phyloP scores from a whole-genome alignment of 176 grass and related monocot species.

The Thinopyrum elongatum region DNA sequence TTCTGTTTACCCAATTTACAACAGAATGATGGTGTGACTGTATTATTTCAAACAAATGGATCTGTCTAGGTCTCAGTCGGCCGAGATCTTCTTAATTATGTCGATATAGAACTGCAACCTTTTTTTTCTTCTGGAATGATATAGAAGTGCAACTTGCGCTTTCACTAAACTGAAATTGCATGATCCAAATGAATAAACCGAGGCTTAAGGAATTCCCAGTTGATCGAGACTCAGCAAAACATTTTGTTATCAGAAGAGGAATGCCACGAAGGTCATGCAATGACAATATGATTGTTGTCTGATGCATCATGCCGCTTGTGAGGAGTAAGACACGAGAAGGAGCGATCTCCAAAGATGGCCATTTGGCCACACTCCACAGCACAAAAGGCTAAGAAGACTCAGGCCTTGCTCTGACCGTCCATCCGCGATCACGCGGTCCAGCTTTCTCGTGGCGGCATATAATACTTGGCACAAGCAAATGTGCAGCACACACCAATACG shows the following conservation, averaged over 20 bases:
- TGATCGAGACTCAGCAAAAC: no score
- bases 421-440: background rate
- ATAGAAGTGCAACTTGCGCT: no score
- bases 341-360: slow-evolving; percentile 42
- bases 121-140: no score
- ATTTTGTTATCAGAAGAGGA: no score
- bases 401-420: slow-evolving; percentile 12
- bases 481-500: no score
- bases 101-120: no score
- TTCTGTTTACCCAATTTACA: background rate
- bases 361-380: slow-evolving; percentile 28
- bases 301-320: slow-evolving; percentile 3
- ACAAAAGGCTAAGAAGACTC: background rate
- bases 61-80: no score
- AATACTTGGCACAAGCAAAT: background rate
- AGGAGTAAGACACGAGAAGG: background rate
- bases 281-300: background rate
- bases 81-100: no score
- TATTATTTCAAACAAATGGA: background rate
- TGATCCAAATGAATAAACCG: no score
- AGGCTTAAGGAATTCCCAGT: no score
- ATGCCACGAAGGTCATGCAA: no score
- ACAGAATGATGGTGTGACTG: background rate
- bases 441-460: background rate
- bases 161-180: no score